phyloP scores from a whole-genome alignment of 371 early-diverging fungal species.

The Rhizopus delemar region DNA sequence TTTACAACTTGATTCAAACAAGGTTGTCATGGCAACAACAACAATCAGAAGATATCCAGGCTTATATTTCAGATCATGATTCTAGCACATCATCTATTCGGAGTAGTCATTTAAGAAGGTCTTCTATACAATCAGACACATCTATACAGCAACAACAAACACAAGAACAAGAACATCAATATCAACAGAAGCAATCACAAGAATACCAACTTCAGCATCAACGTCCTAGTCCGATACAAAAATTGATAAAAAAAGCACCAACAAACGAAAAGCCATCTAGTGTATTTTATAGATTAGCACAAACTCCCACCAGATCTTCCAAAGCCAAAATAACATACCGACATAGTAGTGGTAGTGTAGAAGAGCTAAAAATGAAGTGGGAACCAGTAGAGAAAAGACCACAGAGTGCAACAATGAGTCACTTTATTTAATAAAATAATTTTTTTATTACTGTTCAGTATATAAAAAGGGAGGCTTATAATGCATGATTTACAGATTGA shows the following conservation, averaged over 20 bases:
- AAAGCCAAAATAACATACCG: constrained; percentile 47
- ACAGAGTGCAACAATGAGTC: not conserved
- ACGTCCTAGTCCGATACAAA: constrained; percentile 12
- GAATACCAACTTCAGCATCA: constrained; percentile 6
- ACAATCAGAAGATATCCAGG: constrained; percentile 27
- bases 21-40: constrained; percentile 39
- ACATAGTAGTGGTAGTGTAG: constrained; percentile 49
- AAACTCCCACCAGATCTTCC: constrained; percentile 51
- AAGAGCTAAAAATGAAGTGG: constrained; percentile 44
- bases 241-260: constrained; percentile 10
- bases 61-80: constrained; percentile 42
- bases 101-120: constrained; percentile 46
- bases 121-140: constrained; percentile 36
- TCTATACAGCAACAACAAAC: constrained; percentile 1
- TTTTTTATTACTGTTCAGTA: constrained; percentile 1
- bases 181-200: constrained; percentile 5
- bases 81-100: constrained; percentile 47
- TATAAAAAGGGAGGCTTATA: not conserved
- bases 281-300: constrained; percentile 52
- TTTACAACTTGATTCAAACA: constrained; percentile 47
- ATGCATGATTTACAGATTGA: not conserved
- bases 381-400: constrained; percentile 20
- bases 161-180: constrained; percentile 5
- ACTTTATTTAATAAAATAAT: not conserved
- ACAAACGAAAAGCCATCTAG: constrained; percentile 32